These are phyloP conservation scores for Paramecium caudatum DNA, from an alignment of 73 alveolate species.

Conservation along the genomic window DNA sequence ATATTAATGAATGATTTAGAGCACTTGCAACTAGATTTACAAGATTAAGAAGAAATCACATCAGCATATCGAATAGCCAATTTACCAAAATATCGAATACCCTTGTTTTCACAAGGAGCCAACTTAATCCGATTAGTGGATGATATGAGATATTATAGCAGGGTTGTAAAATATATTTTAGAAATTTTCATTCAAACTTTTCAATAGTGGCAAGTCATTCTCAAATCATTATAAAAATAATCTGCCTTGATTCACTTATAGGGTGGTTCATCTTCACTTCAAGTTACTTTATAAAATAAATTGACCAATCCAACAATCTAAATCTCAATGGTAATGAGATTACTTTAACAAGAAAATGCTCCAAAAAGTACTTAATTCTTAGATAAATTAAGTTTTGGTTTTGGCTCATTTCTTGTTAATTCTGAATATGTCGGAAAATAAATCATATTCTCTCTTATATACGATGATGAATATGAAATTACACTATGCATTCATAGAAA, in stretches of 20 bases:
- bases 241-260: background rate
- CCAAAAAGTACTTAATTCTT: background rate
- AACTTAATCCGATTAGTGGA: background rate
- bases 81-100: conserved; percentile 3
- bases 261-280: conserved; percentile 19
- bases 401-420: conserved; percentile 21
- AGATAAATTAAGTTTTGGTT: conserved; percentile 20
- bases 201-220: background rate
- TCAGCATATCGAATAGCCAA: conserved; percentile 31
- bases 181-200: background rate
- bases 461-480: background rate
- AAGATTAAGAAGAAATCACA: background rate
- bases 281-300: background rate
- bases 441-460: background rate
- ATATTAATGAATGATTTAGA: background rate
- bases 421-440: conserved; percentile 4
- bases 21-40: background rate
- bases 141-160: conserved; percentile 5
- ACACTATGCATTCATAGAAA: background rate
- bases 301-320: background rate
- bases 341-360: background rate
- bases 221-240: background rate
- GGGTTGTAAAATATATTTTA: background rate
- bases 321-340: background rate
- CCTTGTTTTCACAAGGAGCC: background rate